Percentiles rank a stretch among this genome's conserved stretches.
Evolutionary conservation across 2,329 filamentous ascomycete species (phyloP).

Genomic region (Periglandula ipomoeae): DNA sequence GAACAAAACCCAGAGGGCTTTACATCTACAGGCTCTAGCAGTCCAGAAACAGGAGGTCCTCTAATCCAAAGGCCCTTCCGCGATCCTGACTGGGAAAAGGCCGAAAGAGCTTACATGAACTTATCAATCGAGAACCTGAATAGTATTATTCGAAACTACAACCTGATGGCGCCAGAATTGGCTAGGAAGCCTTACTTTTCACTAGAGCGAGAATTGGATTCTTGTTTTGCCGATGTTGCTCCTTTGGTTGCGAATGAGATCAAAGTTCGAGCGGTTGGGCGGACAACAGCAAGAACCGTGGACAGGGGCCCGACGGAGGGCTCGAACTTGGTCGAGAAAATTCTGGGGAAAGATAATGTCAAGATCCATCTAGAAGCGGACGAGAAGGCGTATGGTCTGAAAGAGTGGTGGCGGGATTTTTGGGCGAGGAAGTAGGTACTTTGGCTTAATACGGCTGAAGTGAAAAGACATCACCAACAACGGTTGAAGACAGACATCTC

Average conservation of each 20-base stretch:
- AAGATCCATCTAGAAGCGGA: conserved; percentile 65
- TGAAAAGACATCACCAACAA: too few species aligned
- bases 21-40: background rate
- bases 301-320: conserved; percentile 22
- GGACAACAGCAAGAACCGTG: conserved; percentile 28
- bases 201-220: conserved; percentile 69
- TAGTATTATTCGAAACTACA: conserved; percentile 74
- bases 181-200: conserved; percentile 90
- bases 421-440: conserved; percentile 30
- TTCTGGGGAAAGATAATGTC: conserved; percentile 40
- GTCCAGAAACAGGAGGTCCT: background rate
- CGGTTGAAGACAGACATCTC: too few species aligned
- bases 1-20: background rate
- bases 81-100: conserved; percentile 64
- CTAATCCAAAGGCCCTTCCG: conserved; percentile 55
- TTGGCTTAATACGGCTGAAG: too few species aligned
- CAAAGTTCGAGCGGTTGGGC: conserved; percentile 50
- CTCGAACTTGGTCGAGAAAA: conserved; percentile 49
- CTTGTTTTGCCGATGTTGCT: conserved; percentile 81
- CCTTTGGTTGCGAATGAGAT: conserved; percentile 67
- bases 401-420: conserved; percentile 81
- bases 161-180: conserved; percentile 84
- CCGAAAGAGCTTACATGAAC: conserved; percentile 66
- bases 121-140: conserved; percentile 74
- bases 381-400: conserved; percentile 72